Percentiles rank a stretch among this genome's conserved stretches.
Conservation (phyloP, 2,329 filamentous ascomycete genomes). For the Myriosclerotinia duriaeana region DNA sequence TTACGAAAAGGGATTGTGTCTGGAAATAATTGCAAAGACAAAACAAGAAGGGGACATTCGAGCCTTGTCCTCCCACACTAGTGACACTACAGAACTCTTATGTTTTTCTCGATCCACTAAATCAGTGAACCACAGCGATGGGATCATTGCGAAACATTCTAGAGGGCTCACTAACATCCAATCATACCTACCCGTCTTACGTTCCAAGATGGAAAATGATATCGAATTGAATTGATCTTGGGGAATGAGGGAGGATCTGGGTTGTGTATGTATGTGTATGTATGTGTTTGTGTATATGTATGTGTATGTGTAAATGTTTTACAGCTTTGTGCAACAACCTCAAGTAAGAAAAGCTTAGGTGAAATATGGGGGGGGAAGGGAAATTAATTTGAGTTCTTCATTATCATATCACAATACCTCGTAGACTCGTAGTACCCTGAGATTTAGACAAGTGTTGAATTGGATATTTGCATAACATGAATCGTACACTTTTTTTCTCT, state of each 20-base stretch:
- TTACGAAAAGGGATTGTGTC: constrained; percentile 5
- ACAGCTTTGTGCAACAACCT: background rate
- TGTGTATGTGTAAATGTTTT: background rate
- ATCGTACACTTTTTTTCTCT: background rate
- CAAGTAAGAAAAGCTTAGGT: background rate
- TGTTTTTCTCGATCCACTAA: constrained; percentile 10
- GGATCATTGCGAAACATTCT: constrained; percentile 19
- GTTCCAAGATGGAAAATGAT: constrained; percentile 8
- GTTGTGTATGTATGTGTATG: background rate
- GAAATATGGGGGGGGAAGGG: background rate
- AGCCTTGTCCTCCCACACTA: constrained; percentile 11
- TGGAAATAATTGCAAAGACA: background rate
- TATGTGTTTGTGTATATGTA: background rate
- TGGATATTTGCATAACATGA: background rate
- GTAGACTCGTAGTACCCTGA: no score
- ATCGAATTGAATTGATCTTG: constrained; percentile 11
- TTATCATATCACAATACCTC: no score
- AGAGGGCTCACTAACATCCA: constrained; percentile 14
- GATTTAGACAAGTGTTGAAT: background rate
- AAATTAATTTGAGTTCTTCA: background rate
- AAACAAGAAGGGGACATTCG: background rate
- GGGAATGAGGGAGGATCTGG: constrained; percentile 3
- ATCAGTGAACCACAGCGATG: constrained; percentile 10
- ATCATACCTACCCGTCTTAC: constrained; percentile 7
- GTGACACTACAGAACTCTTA: background rate